Percentiles rank a stretch among this genome's conserved stretches.
These are phyloP conservation scores for Euphorbia schlechtendalii DNA, from an alignment of 441 rosid genomes.

Conservation along the genomic window DNA sequence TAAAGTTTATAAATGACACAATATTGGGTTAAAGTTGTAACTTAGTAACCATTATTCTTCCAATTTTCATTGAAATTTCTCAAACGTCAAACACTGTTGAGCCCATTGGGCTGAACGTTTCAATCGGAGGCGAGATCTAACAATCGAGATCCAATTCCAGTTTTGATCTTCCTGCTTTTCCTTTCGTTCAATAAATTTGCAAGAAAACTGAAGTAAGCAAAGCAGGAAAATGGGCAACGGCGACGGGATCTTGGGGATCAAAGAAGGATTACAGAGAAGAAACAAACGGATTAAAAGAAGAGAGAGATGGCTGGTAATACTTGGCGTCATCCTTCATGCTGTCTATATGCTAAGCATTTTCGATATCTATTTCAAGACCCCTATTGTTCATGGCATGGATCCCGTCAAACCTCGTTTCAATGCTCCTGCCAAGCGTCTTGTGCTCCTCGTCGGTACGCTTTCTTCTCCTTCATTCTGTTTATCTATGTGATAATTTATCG, in stretches of 20 bases:
- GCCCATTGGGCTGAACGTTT: neutral
- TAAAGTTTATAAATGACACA: no score
- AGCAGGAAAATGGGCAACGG: slow-evolving; percentile 29
- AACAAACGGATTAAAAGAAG: slow-evolving; percentile 56
- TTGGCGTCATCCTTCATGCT: slow-evolving; percentile 79
- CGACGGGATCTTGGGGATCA: slow-evolving; percentile 66
- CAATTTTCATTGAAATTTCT: no score
- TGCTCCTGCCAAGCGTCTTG: slow-evolving; percentile 85
- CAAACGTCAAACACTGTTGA: neutral
- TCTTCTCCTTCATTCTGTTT: neutral
- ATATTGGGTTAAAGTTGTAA: no score
- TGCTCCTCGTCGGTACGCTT: slow-evolving; percentile 63
- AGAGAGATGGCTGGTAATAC: slow-evolving; percentile 74
- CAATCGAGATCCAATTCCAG: neutral
- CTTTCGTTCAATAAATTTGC: neutral
- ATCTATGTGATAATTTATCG: neutral
- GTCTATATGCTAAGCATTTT: slow-evolving; percentile 91
- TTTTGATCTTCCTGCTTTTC: neutral
- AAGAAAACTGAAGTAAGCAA: neutral
- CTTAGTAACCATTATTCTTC: no score
- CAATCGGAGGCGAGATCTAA: neutral
- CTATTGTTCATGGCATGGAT: slow-evolving; percentile 95
- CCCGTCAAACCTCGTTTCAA: slow-evolving; percentile 66
- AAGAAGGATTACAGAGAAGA: slow-evolving; percentile 26
- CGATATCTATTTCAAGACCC: slow-evolving; percentile 97